These are phyloP conservation scores for Nothopassalora personata DNA, from an alignment of 2,329 filamentous ascomycete genomes.

Conservation along the genomic window DNA sequence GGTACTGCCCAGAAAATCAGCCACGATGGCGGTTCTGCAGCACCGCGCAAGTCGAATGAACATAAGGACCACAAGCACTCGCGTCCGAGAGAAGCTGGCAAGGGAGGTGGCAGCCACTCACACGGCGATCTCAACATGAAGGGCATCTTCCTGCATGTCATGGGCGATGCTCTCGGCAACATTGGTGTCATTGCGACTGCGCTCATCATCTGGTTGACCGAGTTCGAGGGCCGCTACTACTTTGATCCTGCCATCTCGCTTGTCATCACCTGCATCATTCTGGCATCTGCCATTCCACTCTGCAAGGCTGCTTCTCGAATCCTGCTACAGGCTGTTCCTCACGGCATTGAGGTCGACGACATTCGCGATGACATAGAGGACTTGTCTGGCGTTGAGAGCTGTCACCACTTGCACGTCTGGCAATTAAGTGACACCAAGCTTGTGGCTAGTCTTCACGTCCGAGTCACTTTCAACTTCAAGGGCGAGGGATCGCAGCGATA, in stretches of 20 bases:
- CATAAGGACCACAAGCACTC: slow-evolving; percentile 67
- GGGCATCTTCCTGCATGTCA: slow-evolving; percentile 63
- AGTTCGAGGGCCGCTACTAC: slow-evolving; percentile 76
- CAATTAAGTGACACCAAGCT: slow-evolving; percentile 93
- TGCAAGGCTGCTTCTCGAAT: slow-evolving; percentile 79
- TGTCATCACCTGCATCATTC: slow-evolving; percentile 77
- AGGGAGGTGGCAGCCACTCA: slow-evolving; percentile 60
- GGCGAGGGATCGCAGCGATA: slow-evolving; percentile 70
- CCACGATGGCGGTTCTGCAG: slow-evolving; percentile 23
- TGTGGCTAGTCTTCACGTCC: slow-evolving; percentile 87
- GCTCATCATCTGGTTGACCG: slow-evolving; percentile 84
- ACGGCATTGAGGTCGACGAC: slow-evolving; percentile 79
- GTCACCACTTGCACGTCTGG: slow-evolving; percentile 97
- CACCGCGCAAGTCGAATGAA: slow-evolving; percentile 32
- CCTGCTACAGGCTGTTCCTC: slow-evolving; percentile 86
- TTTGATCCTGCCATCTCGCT: slow-evolving; percentile 89
- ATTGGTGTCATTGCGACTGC: slow-evolving; percentile 79
- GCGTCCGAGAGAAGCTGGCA: slow-evolving; percentile 58
- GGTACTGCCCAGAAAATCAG: slow-evolving; percentile 28
- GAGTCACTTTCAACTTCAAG: slow-evolving; percentile 84
- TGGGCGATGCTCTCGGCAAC: slow-evolving; percentile 81
- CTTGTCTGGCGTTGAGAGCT: slow-evolving; percentile 79
- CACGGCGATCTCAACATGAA: slow-evolving; percentile 93
- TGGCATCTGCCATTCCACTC: slow-evolving; percentile 69
- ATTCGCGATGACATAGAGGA: slow-evolving; percentile 86